Conservation (phyloP, 2,329 filamentous ascomycete species). For the Teratosphaeria destructans region DNA sequence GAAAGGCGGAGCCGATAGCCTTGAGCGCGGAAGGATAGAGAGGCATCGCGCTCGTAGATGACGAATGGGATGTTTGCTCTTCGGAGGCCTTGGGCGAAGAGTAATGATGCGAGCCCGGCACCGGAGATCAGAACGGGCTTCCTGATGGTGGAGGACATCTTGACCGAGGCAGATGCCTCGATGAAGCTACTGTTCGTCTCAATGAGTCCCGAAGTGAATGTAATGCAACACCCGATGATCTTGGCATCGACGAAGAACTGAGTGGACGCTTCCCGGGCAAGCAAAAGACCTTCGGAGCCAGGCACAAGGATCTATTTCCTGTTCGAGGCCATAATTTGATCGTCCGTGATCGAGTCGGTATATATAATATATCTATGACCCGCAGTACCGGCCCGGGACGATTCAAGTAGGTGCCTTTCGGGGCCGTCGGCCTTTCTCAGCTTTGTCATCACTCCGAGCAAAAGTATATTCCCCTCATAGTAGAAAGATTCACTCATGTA, state of each 20-base stretch:
- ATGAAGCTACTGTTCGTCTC: neutral
- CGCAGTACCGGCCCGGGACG: neutral
- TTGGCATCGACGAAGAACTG: neutral
- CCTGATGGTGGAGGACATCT: neutral
- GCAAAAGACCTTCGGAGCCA: neutral
- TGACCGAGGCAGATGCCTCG: neutral
- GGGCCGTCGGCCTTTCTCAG: neutral
- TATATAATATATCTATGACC: neutral
- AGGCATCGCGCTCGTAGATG: conserved; percentile 36
- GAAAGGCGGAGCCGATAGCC: conserved; percentile 53
- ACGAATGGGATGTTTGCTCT: conserved; percentile 28
- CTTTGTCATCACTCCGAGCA: neutral
- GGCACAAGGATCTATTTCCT: neutral
- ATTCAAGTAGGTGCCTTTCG: neutral
- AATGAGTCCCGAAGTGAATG: neutral
- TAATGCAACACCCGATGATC: neutral
- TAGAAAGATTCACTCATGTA: too few species aligned
- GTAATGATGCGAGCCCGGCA: conserved; percentile 29
- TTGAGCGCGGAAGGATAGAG: conserved; percentile 48
- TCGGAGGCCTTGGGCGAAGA: conserved; percentile 29
- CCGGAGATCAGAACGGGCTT: conserved; percentile 33
- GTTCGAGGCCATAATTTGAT: neutral
- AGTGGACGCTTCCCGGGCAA: neutral
- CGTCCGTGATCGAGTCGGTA: neutral
- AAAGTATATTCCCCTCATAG: neutral